Base-by-base conservation (phyloP, 306 rosid genomes). In the Crotalaria pallida region DNA sequence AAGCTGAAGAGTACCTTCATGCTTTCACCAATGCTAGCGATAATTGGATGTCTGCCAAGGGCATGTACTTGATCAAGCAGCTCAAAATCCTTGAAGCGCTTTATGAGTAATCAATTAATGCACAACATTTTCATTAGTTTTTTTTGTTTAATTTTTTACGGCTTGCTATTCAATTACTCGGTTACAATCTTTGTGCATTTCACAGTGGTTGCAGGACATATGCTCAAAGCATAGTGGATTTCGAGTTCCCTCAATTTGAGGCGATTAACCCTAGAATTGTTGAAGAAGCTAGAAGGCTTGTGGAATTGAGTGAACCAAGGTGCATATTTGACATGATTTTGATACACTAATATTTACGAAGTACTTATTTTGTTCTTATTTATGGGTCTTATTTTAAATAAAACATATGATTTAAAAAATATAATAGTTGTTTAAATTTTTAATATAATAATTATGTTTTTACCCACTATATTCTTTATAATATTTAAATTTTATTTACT, bases 1-100 rank as follows among this genome's bases (percentile, higher is more conserved):
- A 53, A 0, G 81, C 78, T 0, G 75, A 76, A 6, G 47, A 65
- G 2, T 76, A 80, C 26, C 1, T 76, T 0, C 4, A 6, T 0
- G 78, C 78, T 18, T 80, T 80, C 62, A 80, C 71, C 2, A 3
- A 15, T 0, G n/a, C 65, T 0, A 31, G 34, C 1, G 84, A 80
- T 12, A 80, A 80, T 56, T 16, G 12, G 6, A 10, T 3, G 53
- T 65, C 81, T 0, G 21, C 47, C 2, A 66, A 10, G 3, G n/a
- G 44, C 3, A 7, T 70, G 2, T 80, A 65, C 10, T 66, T 62
- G 52, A 9, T 80, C 9, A 65, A 76, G 18, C 51, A 64, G 47
- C 75, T 65, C 9, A 65, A 71, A 10, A 62, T 71, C 0, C 3
- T 80, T 22, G 75, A 72, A 5, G 48, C 75, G 5, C 6, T 80